Conservation (phyloP, 1,284 basidiomycete genomes). For the Mrakiaceae sp. region DNA sequence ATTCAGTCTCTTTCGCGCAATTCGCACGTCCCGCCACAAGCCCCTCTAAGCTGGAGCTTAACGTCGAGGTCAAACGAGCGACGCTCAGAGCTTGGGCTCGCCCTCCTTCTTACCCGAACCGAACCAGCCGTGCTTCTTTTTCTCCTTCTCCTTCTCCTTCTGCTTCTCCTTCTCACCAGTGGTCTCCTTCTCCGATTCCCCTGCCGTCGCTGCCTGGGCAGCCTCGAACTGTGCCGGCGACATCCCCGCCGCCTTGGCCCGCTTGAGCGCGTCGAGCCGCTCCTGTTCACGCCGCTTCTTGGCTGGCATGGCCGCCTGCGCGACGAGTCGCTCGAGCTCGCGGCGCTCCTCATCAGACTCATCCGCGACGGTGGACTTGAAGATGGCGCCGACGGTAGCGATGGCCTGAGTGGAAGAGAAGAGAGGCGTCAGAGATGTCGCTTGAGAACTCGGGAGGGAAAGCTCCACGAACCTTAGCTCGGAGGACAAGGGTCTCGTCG, state of each 20-base stretch:
- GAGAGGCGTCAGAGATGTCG: background rate
- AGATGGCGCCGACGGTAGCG: constrained; percentile 68
- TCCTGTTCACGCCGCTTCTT: constrained; percentile 26
- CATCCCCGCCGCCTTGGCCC: background rate
- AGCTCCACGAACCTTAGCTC: constrained; percentile 57
- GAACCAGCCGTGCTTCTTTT: background rate
- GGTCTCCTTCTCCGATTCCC: background rate
- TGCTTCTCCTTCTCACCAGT: background rate
- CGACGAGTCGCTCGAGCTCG: constrained; percentile 63
- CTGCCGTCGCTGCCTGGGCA: too few relatives aligned
- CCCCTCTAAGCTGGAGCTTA: too few relatives aligned
- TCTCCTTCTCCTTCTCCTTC: constrained; percentile 8
- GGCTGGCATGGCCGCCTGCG: constrained; percentile 35
- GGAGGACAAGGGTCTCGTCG: constrained; percentile 57
- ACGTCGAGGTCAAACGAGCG: too few relatives aligned
- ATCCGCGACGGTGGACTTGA: constrained; percentile 71
- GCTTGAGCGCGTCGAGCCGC: constrained; percentile 4
- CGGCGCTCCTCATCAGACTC: constrained; percentile 82
- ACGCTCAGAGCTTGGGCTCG: background rate
- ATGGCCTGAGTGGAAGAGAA: constrained; percentile 46
- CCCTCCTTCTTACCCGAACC: background rate
- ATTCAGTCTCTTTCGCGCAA: too few relatives aligned
- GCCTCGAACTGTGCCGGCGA: background rate
- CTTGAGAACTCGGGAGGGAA: background rate
- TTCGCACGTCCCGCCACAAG: too few relatives aligned